Evolutionary conservation across 1,139 yeast species (phyloP).

Genomic region (Taphrina sp.): DNA sequence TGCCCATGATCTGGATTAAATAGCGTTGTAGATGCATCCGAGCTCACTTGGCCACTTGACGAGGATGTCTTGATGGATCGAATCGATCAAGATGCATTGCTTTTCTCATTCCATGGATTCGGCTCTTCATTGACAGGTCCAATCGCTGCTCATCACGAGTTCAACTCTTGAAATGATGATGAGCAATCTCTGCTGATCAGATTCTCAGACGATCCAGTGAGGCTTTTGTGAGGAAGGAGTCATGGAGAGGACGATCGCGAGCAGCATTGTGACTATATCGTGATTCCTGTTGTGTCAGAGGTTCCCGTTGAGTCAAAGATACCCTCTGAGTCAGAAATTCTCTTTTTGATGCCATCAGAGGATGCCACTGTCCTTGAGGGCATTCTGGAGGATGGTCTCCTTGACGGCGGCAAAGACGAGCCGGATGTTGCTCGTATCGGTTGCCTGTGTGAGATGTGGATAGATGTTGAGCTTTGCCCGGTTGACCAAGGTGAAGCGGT

Average conservation of each 20-base stretch:
- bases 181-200: too few relatives aligned
- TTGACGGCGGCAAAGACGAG: conserved; percentile 73
- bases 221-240: not conserved
- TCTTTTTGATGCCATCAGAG: conserved; percentile 17
- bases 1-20: too few relatives aligned
- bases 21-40: too few relatives aligned
- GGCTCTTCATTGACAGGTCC: too few relatives aligned
- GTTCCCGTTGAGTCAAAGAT: not conserved
- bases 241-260: not conserved
- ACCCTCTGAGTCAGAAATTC: too few relatives aligned
- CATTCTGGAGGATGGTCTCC: conserved; percentile 82
- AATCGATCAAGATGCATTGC: too few relatives aligned
- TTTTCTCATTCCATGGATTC: too few relatives aligned
- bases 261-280: not conserved
- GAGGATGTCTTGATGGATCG: too few relatives aligned
- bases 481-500: conserved; percentile 55
- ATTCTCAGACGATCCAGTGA: not conserved
- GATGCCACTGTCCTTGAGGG: conserved; percentile 77
- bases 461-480: conserved; percentile 65
- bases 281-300: not conserved
- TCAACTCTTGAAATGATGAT: too few relatives aligned
- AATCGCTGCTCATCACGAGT: too few relatives aligned
- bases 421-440: conserved; percentile 60
- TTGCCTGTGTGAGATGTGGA: conserved; percentile 92
- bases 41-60: too few relatives aligned